Evolutionary conservation across 305 asterid genomes (phyloP).

Genomic region (Fraxinus platypoda): DNA sequence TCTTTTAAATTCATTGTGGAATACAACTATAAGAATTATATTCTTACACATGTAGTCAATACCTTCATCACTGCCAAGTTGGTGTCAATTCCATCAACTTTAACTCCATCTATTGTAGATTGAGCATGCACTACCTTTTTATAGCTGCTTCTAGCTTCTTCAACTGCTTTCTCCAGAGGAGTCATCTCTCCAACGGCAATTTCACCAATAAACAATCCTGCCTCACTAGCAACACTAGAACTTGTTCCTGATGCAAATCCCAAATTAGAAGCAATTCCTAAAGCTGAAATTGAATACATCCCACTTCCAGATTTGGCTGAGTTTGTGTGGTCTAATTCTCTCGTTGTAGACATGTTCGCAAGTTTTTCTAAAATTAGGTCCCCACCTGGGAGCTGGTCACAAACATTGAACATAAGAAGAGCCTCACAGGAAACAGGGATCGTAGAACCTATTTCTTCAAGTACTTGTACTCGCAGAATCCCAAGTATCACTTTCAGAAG

Average conservation of each 20-base stretch:
- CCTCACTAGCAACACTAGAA: constrained; percentile 42
- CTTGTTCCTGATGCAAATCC: constrained; percentile 66
- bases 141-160: constrained; percentile 75
- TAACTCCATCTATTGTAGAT: constrained; percentile 85
- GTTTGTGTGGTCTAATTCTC: constrained; percentile 43
- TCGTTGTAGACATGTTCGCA: constrained; percentile 53
- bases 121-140: constrained; percentile 69
- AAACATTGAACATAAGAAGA: constrained; percentile 87
- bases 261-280: constrained; percentile 65
- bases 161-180: constrained; percentile 74
- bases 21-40: not conserved
- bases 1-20: constrained; percentile 13
- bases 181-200: constrained; percentile 77
- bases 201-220: constrained; percentile 71
- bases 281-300: constrained; percentile 61
- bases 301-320: constrained; percentile 42
- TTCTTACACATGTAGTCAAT: constrained; percentile 16
- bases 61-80: constrained; percentile 95
- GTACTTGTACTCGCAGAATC: constrained; percentile 78
- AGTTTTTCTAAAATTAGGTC: constrained; percentile 80
- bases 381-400: constrained; percentile 91
- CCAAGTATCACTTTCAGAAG: constrained; percentile 85
- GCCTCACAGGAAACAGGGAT: constrained; percentile 44
- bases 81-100: constrained; percentile 85
- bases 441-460: constrained; percentile 61